Base-by-base conservation (phyloP, 495 filamentous ascomycete genomes). In the Neurospora sublineolata region DNA sequence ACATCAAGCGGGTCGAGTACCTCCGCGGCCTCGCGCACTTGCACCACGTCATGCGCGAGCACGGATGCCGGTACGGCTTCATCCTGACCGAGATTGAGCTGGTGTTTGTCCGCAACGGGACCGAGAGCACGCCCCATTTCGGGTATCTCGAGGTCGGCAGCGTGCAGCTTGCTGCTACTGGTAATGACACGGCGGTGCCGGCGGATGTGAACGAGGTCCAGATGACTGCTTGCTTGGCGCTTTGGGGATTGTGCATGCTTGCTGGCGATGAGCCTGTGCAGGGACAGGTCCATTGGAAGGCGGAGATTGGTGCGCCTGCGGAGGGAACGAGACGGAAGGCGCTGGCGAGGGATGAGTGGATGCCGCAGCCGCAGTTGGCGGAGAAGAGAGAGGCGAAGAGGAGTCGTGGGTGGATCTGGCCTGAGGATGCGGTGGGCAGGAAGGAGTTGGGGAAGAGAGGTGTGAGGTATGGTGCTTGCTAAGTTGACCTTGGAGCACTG, bases 81-180 rank as follows among this genome's bases (percentile, higher is more conserved):
- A 94, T 97, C 77, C 89, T 97, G 70, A 97, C 92, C 1, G 94
- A 97, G 78, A 97, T 97, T 77, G 94, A 97, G 82, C 90, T 97
- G 14, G 89, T 97, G 38, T 91, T 93, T 77, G 93, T 96, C 0
- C 92, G 94, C 68, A 91, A 91, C 70, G 91, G 90, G 40, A 88
- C 85, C 70, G 91, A 93, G 69, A 80, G 81, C 27, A 87, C 89
- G 4, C 94, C 94, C 0, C 89, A 94, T 74, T 97, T 97, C 76
- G 94, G 94, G 2, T 92, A 85, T 79, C 81, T 97, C 4, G 94
- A 97, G 79, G 84, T 97, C 37, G 87, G 89, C 4, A 84, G 88
- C 4, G 84, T 88, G 14, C 86, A 86, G 76, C 85, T 88, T 30
- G 83, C 83, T 16, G 78, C 79, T 18, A 69, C 80, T 9, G 74